Conservation (phyloP, 75 land plant genomes). For the Sequoia sempervirens region DNA sequence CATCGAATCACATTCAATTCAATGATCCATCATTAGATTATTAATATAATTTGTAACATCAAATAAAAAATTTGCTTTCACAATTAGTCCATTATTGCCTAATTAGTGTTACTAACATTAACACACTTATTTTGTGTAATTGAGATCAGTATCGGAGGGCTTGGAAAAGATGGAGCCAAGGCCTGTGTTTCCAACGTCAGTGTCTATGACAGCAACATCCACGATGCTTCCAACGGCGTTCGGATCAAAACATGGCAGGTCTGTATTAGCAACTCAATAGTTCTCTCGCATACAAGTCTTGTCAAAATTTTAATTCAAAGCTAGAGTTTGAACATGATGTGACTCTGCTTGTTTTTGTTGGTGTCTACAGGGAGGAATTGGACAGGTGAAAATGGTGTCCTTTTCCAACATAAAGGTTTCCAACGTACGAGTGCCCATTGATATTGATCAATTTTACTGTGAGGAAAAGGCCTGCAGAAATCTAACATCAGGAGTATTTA, state of each 20-base stretch:
- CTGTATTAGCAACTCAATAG: not conserved
- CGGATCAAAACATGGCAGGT: slow-evolving; percentile 93
- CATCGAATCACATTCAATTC: too few species aligned
- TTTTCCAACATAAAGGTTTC: slow-evolving; percentile 45
- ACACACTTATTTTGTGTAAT: not conserved
- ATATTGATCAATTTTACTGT: slow-evolving; percentile 77
- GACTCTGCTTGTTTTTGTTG: too few species aligned
- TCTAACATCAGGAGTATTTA: slow-evolving; percentile 50
- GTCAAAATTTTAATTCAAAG: too few species aligned
- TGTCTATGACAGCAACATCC: slow-evolving; percentile 36
- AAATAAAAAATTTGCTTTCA: too few species aligned
- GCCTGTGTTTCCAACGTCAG: slow-evolving; percentile 48
- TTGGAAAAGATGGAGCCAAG: slow-evolving; percentile 40
- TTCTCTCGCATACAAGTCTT: too few species aligned
- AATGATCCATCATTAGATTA: too few species aligned
- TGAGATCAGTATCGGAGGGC: slow-evolving; percentile 42
- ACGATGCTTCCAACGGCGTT: slow-evolving; percentile 40
- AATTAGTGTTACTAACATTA: not conserved
- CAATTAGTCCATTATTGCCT: not conserved
- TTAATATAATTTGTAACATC: too few species aligned
- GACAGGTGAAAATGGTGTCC: slow-evolving; percentile 36
- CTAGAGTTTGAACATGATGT: too few species aligned
- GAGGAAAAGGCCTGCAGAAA: slow-evolving; percentile 52
- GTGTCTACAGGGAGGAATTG: slow-evolving; percentile 48
- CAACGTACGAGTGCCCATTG: slow-evolving; percentile 44